Conservation (phyloP, 805 yeast genomes). For the Candida saitoana region DNA sequence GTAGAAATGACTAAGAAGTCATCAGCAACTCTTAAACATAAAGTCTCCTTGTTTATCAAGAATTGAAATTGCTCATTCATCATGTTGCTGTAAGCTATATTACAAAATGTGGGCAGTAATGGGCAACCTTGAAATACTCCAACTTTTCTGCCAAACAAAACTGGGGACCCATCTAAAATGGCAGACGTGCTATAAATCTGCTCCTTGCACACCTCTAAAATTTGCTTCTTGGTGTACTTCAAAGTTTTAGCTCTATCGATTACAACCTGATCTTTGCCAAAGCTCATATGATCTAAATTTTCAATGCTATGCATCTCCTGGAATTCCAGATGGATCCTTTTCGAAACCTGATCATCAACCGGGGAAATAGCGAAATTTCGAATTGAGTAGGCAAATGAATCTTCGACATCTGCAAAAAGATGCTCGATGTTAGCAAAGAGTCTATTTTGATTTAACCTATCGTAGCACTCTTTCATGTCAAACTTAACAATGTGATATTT, state of each 20-base stretch:
- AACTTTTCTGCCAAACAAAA: conserved; percentile 38
- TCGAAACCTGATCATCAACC: conserved; percentile 5
- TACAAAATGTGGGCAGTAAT: conserved; percentile 70
- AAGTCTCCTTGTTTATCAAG: conserved; percentile 2
- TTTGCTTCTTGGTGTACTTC: conserved; percentile 38
- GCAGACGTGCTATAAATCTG: conserved; percentile 51
- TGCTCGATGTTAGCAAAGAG: conserved; percentile 30
- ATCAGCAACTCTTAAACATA: conserved; percentile 68
- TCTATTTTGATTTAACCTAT: conserved; percentile 53
- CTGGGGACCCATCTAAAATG: conserved; percentile 30
- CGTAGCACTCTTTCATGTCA: conserved; percentile 77
- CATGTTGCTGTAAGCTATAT: conserved; percentile 63
- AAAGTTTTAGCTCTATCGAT: conserved; percentile 23
- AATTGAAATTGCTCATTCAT: conserved; percentile 35
- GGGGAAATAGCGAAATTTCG: conserved; percentile 15
- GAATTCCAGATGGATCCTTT: not conserved
- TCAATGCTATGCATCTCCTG: not conserved
- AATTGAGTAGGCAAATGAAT: conserved; percentile 16
- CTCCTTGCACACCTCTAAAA: conserved; percentile 42
- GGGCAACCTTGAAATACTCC: conserved; percentile 88
- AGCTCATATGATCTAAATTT: conserved; percentile 10
- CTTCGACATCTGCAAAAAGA: conserved; percentile 22
- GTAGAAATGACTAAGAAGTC: conserved; percentile 75
- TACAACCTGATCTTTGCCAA: conserved; percentile 4
- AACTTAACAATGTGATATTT: conserved; percentile 55